phyloP scores from a whole-genome alignment of 2,329 filamentous ascomycete genomes.

The Bipolaris victoriae region DNA sequence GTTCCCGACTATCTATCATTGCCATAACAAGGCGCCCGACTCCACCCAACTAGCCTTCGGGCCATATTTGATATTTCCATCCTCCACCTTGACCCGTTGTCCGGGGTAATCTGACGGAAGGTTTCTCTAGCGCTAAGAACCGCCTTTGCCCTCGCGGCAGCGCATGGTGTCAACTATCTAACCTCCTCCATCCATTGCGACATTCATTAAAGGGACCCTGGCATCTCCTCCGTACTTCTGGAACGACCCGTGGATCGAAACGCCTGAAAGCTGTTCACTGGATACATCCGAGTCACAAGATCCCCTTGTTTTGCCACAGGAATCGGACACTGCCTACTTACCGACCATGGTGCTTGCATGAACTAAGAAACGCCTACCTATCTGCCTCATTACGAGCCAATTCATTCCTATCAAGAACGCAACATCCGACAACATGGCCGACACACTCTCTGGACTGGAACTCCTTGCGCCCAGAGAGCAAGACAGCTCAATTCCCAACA shows the following conservation, averaged over 20 bases:
- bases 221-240: neutral
- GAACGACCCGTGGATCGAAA: too few species aligned
- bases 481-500: constrained; percentile 37
- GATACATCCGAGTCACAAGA: constrained; percentile 10
- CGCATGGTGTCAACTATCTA: constrained; percentile 3
- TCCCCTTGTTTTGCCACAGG: neutral
- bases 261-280: neutral
- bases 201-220: neutral
- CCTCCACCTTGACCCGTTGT: constrained; percentile 11
- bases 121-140: constrained; percentile 12
- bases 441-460: constrained; percentile 17
- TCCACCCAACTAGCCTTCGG: constrained; percentile 6
- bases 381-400: constrained; percentile 7
- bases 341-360: constrained; percentile 27
- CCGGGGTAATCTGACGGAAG: constrained; percentile 9
- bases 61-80: constrained; percentile 11
- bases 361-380: constrained; percentile 11
- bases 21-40: constrained; percentile 6
- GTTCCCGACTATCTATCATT: constrained; percentile 12
- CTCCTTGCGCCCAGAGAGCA: constrained; percentile 23
- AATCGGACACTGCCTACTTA: constrained; percentile 12
- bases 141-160: constrained; percentile 7
- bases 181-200: constrained; percentile 6
- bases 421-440: constrained; percentile 14
- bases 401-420: constrained; percentile 10